These are phyloP conservation scores for Suhomyces wounanorum DNA, from an alignment of 1,139 yeast genomes.

Conservation along the genomic window DNA sequence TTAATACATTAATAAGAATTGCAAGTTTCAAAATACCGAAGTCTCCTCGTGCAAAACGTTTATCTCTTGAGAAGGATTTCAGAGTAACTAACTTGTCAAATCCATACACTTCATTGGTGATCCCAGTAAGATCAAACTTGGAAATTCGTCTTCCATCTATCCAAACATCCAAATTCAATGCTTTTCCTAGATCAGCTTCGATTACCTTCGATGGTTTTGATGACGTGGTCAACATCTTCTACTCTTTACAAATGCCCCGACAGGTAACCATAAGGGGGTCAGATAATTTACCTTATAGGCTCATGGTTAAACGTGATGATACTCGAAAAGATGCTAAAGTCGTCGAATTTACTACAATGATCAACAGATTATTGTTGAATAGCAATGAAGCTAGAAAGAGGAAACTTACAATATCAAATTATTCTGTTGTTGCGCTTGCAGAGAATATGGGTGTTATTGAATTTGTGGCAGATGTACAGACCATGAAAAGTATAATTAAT, in stretches of 20 bases:
- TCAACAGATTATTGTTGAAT: slow-evolving; percentile 67
- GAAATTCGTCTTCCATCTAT: slow-evolving; percentile 63
- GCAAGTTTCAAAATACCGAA: slow-evolving; percentile 40
- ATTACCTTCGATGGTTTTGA: slow-evolving; percentile 61
- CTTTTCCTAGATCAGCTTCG: slow-evolving; percentile 56
- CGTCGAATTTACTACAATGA: slow-evolving; percentile 88
- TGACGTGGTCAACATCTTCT: slow-evolving; percentile 65
- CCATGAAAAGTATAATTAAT: slow-evolving; percentile 70
- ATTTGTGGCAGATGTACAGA: slow-evolving; percentile 84
- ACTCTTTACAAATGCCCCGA: slow-evolving; percentile 86
- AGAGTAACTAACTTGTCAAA: slow-evolving; percentile 49
- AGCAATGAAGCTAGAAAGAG: slow-evolving; percentile 77
- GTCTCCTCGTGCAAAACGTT: slow-evolving; percentile 31
- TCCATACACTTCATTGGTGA: slow-evolving; percentile 66
- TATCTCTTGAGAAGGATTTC: slow-evolving; percentile 45
- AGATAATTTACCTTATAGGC: slow-evolving; percentile 68
- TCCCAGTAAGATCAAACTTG: slow-evolving; percentile 78
- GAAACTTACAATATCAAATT: slow-evolving; percentile 70
- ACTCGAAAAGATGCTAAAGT: slow-evolving; percentile 93
- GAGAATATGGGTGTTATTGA: slow-evolving; percentile 91
- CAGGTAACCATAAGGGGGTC: slow-evolving; percentile 76
- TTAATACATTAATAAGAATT: slow-evolving; percentile 36
- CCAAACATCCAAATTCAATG: slow-evolving; percentile 46
- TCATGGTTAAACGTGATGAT: slow-evolving; percentile 90
- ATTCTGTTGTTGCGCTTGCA: slow-evolving; percentile 85